Percentiles rank a stretch among this genome's conserved stretches.
phyloP scores from a whole-genome alignment of 352 stramenopile genomes.

The Pythium guiyangense region DNA sequence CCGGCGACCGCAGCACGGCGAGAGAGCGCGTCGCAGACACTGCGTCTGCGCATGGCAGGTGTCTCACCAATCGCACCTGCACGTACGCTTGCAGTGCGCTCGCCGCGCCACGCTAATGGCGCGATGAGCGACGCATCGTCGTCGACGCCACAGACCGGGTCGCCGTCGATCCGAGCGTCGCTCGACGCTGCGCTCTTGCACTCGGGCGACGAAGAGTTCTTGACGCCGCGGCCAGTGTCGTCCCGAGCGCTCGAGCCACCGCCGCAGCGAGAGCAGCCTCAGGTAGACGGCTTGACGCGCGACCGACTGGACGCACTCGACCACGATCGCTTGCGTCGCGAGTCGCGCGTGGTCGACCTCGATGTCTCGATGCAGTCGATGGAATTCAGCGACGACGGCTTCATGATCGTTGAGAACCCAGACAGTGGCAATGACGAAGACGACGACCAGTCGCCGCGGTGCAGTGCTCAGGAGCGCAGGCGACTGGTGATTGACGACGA shows the following conservation, averaged over 20 bases:
- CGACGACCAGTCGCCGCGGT: background rate
- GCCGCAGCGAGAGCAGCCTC: background rate
- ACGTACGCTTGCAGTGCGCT: background rate
- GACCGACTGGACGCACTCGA: background rate
- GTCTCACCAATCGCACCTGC: constrained; percentile 54
- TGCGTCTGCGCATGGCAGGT: constrained; percentile 41
- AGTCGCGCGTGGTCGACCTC: constrained; percentile 22
- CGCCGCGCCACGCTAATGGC: constrained; percentile 1
- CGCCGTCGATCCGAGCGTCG: constrained; percentile 1
- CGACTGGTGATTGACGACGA: constrained; percentile 14
- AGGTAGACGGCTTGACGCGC: background rate
- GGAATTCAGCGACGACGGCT: constrained; percentile 49
- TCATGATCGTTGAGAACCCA: constrained; percentile 6
- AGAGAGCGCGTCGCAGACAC: constrained; percentile 41
- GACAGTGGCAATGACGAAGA: background rate
- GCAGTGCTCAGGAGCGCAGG: background rate
- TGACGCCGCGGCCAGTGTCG: constrained; percentile 9
- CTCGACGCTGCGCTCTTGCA: constrained; percentile 4
- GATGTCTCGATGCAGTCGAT: constrained; percentile 72
- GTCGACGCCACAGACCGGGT: constrained; percentile 4
- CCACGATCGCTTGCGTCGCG: constrained; percentile 4
- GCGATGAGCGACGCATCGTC: background rate
- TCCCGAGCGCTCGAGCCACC: background rate
- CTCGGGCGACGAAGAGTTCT: constrained; percentile 6
- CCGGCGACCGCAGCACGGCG: background rate